Evolutionary conservation across 768 basidiomycete genomes (phyloP).

Genomic region (Podaxis sp.): DNA sequence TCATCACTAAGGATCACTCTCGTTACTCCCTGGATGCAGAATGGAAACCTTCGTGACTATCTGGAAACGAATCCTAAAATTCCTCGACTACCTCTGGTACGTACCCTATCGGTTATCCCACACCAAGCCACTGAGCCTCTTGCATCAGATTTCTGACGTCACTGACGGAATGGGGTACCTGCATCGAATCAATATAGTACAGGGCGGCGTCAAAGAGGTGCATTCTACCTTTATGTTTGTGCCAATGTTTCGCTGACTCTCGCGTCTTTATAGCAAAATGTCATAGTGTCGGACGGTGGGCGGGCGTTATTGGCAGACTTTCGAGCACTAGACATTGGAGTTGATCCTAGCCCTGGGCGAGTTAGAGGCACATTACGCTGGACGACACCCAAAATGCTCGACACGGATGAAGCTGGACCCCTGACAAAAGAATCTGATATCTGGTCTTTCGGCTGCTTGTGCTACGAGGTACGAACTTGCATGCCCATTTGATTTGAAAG

Average conservation of each 20-base stretch:
- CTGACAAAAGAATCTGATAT: not conserved
- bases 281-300: conserved; percentile 19
- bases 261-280: not conserved
- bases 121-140: too few species aligned
- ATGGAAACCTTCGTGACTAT: conserved; percentile 21
- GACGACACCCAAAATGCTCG: not conserved
- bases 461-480: not conserved
- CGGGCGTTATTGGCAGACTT: not conserved
- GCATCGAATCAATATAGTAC: not conserved
- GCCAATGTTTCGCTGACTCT: not conserved
- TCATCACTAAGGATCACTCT: conserved; percentile 10
- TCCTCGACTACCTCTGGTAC: conserved; percentile 19
- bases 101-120: not conserved
- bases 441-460: not conserved
- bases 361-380: not conserved
- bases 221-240: not conserved
- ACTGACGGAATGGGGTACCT: conserved; percentile 7
- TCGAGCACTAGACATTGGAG: not conserved
- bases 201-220: not conserved
- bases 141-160: not conserved
- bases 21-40: conserved; percentile 23
- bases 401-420: not conserved
- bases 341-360: not conserved
- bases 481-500: too few species aligned
- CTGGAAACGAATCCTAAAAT: conserved; percentile 12